phyloP scores from a whole-genome alignment of 2,329 filamentous ascomycete species.

The Stagonosporopsis tanaceti region DNA sequence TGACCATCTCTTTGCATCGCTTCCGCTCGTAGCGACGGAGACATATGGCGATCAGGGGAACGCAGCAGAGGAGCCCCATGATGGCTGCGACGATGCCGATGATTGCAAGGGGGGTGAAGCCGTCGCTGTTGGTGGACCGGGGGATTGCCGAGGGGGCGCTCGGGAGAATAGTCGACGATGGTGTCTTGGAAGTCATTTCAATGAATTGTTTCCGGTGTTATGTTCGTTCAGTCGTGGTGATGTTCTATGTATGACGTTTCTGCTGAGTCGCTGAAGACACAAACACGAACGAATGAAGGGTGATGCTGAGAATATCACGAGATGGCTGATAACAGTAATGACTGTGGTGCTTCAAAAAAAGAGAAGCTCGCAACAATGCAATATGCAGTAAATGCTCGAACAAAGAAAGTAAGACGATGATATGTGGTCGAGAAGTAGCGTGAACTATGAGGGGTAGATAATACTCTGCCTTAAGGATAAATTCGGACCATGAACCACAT shows the following conservation, averaged over 20 bases:
- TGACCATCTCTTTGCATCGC: slow-evolving; percentile 28
- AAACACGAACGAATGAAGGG: neutral
- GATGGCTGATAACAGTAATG: neutral
- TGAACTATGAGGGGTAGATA: slow-evolving; percentile 17
- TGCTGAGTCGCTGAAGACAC: neutral
- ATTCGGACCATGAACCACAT: neutral
- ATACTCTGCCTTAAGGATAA: slow-evolving; percentile 5
- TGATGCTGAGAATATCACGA: neutral
- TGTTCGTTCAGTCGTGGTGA: neutral
- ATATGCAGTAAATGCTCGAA: neutral
- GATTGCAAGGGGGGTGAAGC: slow-evolving; percentile 30
- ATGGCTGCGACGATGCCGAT: slow-evolving; percentile 36
- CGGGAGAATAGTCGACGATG: slow-evolving; percentile 8
- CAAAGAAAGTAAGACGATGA: slow-evolving; percentile 2
- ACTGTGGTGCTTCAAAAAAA: slow-evolving; percentile 6
- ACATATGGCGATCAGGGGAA: slow-evolving; percentile 31
- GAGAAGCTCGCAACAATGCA: neutral
- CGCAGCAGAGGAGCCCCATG: slow-evolving; percentile 25
- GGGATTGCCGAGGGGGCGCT: slow-evolving; percentile 24
- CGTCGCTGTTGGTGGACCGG: slow-evolving; percentile 15
- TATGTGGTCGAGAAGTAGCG: slow-evolving; percentile 4
- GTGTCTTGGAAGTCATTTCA: neutral
- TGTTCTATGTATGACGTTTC: neutral
- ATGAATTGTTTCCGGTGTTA: neutral
- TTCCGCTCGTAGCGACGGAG: slow-evolving; percentile 32